phyloP scores from a whole-genome alignment of 441 rosid genomes.

The Eutrema salsugineum region DNA sequence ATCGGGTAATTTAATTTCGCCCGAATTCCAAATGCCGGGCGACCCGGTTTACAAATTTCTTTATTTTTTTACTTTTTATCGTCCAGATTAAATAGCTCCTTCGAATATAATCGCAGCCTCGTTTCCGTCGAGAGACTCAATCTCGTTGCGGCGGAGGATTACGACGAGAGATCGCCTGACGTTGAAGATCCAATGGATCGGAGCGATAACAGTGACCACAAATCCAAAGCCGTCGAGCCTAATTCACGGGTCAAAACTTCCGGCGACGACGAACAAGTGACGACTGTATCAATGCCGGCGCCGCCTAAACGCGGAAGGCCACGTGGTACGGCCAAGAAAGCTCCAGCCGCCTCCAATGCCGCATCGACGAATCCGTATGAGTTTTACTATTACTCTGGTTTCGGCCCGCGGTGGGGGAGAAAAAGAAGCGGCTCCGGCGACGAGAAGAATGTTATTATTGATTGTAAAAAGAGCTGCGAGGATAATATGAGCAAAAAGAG shows the following conservation, averaged over 20 bases:
- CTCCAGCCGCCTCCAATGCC: conserved; percentile 19
- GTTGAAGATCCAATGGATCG: conserved; percentile 25
- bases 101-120: conserved; percentile 38
- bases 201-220: conserved; percentile 30
- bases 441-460: not conserved
- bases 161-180: conserved; percentile 20
- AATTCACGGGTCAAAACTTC: conserved; percentile 37
- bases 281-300: not conserved
- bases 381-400: conserved; percentile 89
- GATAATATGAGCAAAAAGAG: not conserved
- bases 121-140: conserved; percentile 44
- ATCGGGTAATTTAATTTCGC: conserved; percentile 28
- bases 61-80: not conserved
- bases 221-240: conserved; percentile 31
- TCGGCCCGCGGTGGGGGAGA: conserved; percentile 76
- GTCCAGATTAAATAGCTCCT: conserved; percentile 4
- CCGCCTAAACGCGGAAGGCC: conserved; percentile 46
- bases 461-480: not conserved
- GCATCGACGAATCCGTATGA: conserved; percentile 45
- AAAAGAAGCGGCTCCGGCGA: conserved; percentile 41
- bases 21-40: conserved; percentile 19
- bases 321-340: conserved; percentile 42
- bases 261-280: conserved; percentile 15
- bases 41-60: conserved; percentile 28
- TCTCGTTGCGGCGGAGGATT: conserved; percentile 12